These are phyloP conservation scores for Ziziphus jujuba DNA, from an alignment of 306 rosid species.

Conservation along the genomic window DNA sequence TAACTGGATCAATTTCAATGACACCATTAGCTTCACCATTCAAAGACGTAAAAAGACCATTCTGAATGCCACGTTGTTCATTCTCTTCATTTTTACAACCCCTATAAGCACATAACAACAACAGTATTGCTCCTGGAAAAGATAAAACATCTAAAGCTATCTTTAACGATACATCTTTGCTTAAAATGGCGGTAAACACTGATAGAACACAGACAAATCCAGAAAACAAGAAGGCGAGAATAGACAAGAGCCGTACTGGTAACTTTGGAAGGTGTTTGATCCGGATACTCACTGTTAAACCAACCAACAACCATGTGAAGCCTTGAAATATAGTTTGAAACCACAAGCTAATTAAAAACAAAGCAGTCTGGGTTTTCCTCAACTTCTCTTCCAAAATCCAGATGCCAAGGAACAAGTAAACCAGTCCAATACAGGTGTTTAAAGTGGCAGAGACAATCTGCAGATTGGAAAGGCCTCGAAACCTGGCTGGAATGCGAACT, in stretches of 20 bases:
- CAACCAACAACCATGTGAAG: slow-evolving; percentile 62
- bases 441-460: slow-evolving; percentile 49
- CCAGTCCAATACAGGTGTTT: slow-evolving; percentile 60
- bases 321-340: slow-evolving; percentile 56
- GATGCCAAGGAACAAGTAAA: slow-evolving; percentile 54
- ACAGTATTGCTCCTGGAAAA: slow-evolving; percentile 58
- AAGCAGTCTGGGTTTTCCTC: slow-evolving; percentile 42
- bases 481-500: too few relatives aligned
- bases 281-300: slow-evolving; percentile 46
- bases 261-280: slow-evolving; percentile 44
- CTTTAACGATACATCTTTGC: slow-evolving; percentile 37
- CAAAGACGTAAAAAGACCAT: slow-evolving; percentile 62
- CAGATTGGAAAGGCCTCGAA: slow-evolving; percentile 39
- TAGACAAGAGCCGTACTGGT: slow-evolving; percentile 40
- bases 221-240: slow-evolving; percentile 48
- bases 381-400: slow-evolving; percentile 64
- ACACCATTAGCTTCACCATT: slow-evolving; percentile 37
- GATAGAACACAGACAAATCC: slow-evolving; percentile 43
- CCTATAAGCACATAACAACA: slow-evolving; percentile 52
- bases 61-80: slow-evolving; percentile 35
- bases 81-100: slow-evolving; percentile 21
- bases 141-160: slow-evolving; percentile 56
- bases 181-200: slow-evolving; percentile 34
- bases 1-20: slow-evolving; percentile 34
- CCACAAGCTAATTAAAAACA: slow-evolving; percentile 71